Percentiles rank a stretch among this genome's conserved stretches.
Evolutionary conservation across 805 yeast species (phyloP).

Genomic region (Teunomyces stri): DNA sequence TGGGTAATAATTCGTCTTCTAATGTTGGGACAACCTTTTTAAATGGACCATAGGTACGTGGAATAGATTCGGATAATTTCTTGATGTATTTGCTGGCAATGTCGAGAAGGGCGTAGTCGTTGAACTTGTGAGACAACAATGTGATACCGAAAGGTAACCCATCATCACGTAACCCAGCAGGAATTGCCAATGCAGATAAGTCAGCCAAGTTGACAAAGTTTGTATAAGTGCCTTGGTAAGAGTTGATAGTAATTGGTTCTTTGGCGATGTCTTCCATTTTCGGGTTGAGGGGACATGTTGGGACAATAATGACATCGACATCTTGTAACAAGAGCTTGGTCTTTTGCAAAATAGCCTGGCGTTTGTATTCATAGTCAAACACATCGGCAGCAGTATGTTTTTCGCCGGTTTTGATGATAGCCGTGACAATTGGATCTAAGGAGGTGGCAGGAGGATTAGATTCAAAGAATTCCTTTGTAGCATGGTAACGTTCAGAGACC

Average conservation of each 20-base stretch:
- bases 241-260: constrained; percentile 82
- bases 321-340: constrained; percentile 52
- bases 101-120: constrained; percentile 85
- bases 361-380: constrained; percentile 81
- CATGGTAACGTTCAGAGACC: constrained; percentile 94
- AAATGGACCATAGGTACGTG: constrained; percentile 58
- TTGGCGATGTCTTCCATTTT: constrained; percentile 65
- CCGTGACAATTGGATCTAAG: constrained; percentile 79
- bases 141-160: constrained; percentile 92
- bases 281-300: constrained; percentile 93
- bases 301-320: constrained; percentile 79
- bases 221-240: constrained; percentile 97
- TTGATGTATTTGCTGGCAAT: constrained; percentile 72
- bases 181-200: constrained; percentile 85
- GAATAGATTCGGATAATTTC: constrained; percentile 37
- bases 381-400: constrained; percentile 77
- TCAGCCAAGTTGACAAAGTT: constrained; percentile 95
- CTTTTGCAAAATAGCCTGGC: constrained; percentile 73
- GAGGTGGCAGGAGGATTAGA: constrained; percentile 66
- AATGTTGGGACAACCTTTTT: constrained; percentile 33
- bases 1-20: constrained; percentile 45
- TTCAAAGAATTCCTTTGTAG: constrained; percentile 68
- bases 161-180: constrained; percentile 80
- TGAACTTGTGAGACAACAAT: constrained; percentile 73
- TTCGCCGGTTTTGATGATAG: constrained; percentile 77